phyloP scores from a whole-genome alignment of 1,284 basidiomycete genomes.

The Ustilago lituana region DNA sequence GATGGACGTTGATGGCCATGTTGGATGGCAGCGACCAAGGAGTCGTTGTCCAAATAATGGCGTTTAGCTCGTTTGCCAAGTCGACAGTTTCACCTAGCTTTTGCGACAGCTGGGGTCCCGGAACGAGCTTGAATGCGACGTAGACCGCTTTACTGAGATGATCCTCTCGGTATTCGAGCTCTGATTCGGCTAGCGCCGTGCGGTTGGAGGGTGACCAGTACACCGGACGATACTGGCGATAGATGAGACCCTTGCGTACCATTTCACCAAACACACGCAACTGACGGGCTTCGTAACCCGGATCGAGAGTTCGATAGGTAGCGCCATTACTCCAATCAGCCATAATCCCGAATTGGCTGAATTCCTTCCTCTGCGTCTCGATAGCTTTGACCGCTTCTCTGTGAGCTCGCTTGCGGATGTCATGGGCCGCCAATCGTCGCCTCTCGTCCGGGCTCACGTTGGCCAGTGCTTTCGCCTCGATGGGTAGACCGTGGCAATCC shows the following conservation, averaged over 20 bases:
- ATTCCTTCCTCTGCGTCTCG: constrained; percentile 80
- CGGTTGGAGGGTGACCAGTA: constrained; percentile 94
- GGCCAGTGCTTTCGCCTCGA: constrained; percentile 69
- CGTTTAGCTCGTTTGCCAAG: constrained; percentile 68
- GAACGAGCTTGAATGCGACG: constrained; percentile 75
- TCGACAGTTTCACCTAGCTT: constrained; percentile 54
- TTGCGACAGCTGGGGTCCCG: constrained; percentile 15
- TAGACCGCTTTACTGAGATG: constrained; percentile 89
- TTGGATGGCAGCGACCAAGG: constrained; percentile 97
- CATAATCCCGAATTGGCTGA: constrained; percentile 86
- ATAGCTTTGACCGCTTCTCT: constrained; percentile 81
- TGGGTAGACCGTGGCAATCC: constrained; percentile 98
- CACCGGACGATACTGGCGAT: constrained; percentile 86
- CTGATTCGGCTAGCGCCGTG: constrained; percentile 94
- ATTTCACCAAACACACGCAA: constrained; percentile 85
- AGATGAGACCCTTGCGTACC: constrained; percentile 82
- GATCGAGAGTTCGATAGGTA: constrained; percentile 78
- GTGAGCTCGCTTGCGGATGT: constrained; percentile 79
- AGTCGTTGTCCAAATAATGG: constrained; percentile 98
- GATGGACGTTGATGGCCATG: constrained; percentile 88
- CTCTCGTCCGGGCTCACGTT: constrained; percentile 72
- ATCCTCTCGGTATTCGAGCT: constrained; percentile 88
- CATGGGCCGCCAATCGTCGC: constrained; percentile 43
- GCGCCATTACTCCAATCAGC: constrained; percentile 82
- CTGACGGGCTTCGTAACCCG: constrained; percentile 87